Percentiles rank a stretch among this genome's conserved stretches.
These are phyloP conservation scores for Cladobotryum mycophilum DNA, from an alignment of 2,329 filamentous ascomycete species.

Conservation along the genomic window DNA sequence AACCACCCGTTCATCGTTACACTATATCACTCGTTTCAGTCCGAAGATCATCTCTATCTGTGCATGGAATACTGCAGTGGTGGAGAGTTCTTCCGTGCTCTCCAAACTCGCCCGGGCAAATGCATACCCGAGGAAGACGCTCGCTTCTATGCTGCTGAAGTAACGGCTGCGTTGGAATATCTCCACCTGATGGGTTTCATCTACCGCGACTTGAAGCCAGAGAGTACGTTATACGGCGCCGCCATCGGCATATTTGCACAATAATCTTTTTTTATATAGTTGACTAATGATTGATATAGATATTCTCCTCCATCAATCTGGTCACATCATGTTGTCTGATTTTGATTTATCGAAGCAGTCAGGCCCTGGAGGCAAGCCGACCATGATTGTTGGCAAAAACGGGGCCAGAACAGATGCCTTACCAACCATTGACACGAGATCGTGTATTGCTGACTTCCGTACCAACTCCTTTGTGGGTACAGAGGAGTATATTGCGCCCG, in stretches of 20 bases:
- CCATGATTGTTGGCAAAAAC: constrained; percentile 92
- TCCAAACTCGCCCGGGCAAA: constrained; percentile 94
- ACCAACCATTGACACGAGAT: constrained; percentile 97
- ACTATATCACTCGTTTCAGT: constrained; percentile 97
- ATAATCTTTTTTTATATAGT: not conserved
- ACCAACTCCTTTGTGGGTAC: constrained; percentile 98
- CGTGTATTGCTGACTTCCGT: constrained; percentile 95
- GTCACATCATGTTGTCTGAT: constrained; percentile 98
- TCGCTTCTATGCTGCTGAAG: constrained; percentile 94
- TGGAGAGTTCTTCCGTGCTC: constrained; percentile 93
- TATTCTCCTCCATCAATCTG: constrained; percentile 96
- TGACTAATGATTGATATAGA: constrained; percentile 45
- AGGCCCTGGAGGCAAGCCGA: constrained; percentile 88
- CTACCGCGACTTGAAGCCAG: constrained; percentile 94
- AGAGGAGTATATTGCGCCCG: constrained; percentile 97
- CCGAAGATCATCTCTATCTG: constrained; percentile 96
- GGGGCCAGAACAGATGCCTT: constrained; percentile 80
- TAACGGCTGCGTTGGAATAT: constrained; percentile 93
- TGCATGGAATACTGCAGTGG: constrained; percentile 99
- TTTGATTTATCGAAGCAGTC: constrained; percentile 99
- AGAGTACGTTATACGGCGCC: constrained; percentile 62
- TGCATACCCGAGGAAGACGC: constrained; percentile 96
- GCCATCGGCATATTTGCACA: not conserved
- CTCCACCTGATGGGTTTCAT: constrained; percentile 99
- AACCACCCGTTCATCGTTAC: constrained; percentile 99